Evolutionary conservation across 768 basidiomycete species (phyloP).

Genomic region (Mycena capillaripes): DNA sequence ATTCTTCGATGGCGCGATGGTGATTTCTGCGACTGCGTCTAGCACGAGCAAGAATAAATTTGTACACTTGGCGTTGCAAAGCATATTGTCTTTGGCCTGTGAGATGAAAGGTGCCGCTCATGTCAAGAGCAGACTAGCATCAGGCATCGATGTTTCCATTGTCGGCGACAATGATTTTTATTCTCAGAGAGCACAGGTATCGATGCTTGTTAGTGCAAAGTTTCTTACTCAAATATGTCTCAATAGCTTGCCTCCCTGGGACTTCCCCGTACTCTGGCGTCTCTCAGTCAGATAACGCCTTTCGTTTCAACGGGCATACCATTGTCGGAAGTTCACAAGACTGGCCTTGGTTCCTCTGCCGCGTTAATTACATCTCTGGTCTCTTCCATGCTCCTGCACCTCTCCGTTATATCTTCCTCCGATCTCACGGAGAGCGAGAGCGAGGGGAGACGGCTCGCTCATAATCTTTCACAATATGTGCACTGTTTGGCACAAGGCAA

Average conservation of each 20-base stretch:
- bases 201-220: background rate
- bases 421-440: constrained; percentile 60
- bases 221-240: background rate
- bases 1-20: constrained; percentile 27
- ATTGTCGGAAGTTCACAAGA: constrained; percentile 93
- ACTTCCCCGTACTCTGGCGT: constrained; percentile 73
- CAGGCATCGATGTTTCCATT: constrained; percentile 83
- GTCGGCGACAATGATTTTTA: constrained; percentile 98
- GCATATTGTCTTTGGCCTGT: constrained; percentile 75
- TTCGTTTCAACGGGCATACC: constrained; percentile 80
- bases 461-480: constrained; percentile 94
- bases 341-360: constrained; percentile 96
- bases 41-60: constrained; percentile 87
- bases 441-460: constrained; percentile 74
- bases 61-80: constrained; percentile 89
- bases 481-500: constrained; percentile 99
- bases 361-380: constrained; percentile 97
- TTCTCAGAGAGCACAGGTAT: constrained; percentile 89
- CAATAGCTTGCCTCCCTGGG: constrained; percentile 72
- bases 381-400: constrained; percentile 85
- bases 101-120: constrained; percentile 67
- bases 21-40: constrained; percentile 30
- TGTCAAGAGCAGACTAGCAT: constrained; percentile 57
- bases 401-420: constrained; percentile 68
- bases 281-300: constrained; percentile 78